Percentiles rank a stretch among this genome's conserved stretches.
Conservation (phyloP, 148 eudicot genomes). For the Amaranthus cruentus region DNA sequence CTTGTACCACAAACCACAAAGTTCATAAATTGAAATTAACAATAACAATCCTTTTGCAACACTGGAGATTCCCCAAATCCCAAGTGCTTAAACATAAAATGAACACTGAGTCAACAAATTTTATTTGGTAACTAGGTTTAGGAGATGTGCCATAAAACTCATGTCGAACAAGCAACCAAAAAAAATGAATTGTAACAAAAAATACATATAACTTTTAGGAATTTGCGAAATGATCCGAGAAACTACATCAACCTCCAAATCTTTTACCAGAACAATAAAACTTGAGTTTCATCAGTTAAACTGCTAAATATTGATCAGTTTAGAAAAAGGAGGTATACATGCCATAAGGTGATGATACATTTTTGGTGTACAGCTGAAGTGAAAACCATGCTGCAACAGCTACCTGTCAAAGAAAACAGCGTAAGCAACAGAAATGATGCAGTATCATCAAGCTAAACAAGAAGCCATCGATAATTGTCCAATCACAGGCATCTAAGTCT, state of each 20-base stretch:
- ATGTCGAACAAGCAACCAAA: too few relatives aligned
- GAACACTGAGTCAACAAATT: background rate
- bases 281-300: slow-evolving; percentile 52
- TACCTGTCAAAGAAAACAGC: slow-evolving; percentile 39
- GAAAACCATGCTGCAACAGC: slow-evolving; percentile 68
- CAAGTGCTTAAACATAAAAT: background rate
- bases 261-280: slow-evolving; percentile 31
- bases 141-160: background rate
- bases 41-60: background rate
- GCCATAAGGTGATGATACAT: slow-evolving; percentile 81
- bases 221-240: background rate
- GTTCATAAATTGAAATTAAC: background rate
- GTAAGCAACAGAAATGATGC: slow-evolving; percentile 9
- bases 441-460: background rate
- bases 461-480: background rate
- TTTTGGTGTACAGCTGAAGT: slow-evolving; percentile 57
- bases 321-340: slow-evolving; percentile 85
- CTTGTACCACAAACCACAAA: background rate
- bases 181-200: background rate
- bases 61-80: background rate
- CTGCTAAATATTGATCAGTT: slow-evolving; percentile 42
- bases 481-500: slow-evolving; percentile 12
- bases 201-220: background rate
- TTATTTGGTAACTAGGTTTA: background rate
- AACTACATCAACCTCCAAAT: slow-evolving; percentile 10